Percentiles rank a stretch among this genome's conserved stretches.
Conservation (phyloP, 495 filamentous ascomycete species). For the Penicillium cosmopolitanum region DNA sequence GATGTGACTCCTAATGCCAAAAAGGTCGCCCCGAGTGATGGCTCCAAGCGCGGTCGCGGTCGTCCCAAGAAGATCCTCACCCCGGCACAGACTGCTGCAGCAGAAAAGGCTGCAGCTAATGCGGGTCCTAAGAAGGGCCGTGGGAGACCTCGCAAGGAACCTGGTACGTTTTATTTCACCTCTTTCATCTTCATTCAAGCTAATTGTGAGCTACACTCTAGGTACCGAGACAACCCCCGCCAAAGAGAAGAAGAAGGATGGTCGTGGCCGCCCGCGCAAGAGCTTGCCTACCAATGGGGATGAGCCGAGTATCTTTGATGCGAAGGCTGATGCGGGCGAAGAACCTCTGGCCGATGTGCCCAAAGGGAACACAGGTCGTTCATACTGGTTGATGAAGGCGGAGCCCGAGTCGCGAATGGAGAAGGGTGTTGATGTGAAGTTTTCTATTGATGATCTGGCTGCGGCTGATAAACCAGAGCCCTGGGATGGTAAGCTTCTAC, state of each 20-base stretch:
- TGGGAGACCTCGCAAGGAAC: slow-evolving; percentile 36
- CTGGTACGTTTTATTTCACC: slow-evolving; percentile 15
- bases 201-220: slow-evolving; percentile 3
- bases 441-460: slow-evolving; percentile 90
- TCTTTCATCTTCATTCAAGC: background rate
- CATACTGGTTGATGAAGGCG: slow-evolving; percentile 94
- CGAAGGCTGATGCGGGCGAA: slow-evolving; percentile 11
- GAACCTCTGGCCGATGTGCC: slow-evolving; percentile 13
- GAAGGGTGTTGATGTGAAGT: slow-evolving; percentile 84
- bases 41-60: slow-evolving; percentile 46
- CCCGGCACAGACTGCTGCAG: slow-evolving; percentile 12
- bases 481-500: slow-evolving; percentile 74
- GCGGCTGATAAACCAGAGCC: slow-evolving; percentile 72
- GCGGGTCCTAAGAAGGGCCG: slow-evolving; percentile 25
- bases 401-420: slow-evolving; percentile 87
- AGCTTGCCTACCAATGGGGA: slow-evolving; percentile 24
- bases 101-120: slow-evolving; percentile 8
- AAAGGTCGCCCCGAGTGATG: slow-evolving; percentile 12
- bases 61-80: slow-evolving; percentile 33
- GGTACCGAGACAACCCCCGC: slow-evolving; percentile 11
- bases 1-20: slow-evolving; percentile 24
- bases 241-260: slow-evolving; percentile 22
- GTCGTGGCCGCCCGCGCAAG: slow-evolving; percentile 34
- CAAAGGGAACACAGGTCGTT: slow-evolving; percentile 28
- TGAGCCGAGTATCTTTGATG: slow-evolving; percentile 14